Conservation (phyloP, 140 eudicot genomes). For the Oenanthe javanica region DNA sequence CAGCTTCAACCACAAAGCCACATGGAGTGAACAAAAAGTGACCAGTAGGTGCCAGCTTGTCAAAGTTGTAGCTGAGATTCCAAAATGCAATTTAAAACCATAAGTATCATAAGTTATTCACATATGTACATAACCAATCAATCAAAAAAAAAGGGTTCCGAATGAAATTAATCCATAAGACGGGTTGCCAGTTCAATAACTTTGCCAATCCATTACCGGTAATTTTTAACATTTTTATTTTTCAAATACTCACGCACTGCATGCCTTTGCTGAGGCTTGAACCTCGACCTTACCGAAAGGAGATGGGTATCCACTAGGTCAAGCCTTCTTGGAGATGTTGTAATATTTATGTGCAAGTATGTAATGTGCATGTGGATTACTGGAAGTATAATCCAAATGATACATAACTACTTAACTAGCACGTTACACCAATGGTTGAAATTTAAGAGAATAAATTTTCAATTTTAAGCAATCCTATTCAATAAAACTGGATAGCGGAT, state of each 20-base stretch:
- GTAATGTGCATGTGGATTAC: too few relatives aligned
- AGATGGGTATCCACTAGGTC: not conserved
- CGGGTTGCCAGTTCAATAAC: not conserved
- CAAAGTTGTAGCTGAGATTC: conserved; percentile 66
- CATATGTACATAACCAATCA: not conserved
- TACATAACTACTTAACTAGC: too few relatives aligned
- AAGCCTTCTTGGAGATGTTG: not conserved
- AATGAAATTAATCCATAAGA: not conserved
- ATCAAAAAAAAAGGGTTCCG: not conserved
- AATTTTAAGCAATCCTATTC: too few relatives aligned
- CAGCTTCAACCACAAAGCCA: conserved; percentile 56
- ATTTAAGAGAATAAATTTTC: too few relatives aligned
- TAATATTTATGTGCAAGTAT: too few relatives aligned
- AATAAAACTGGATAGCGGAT: too few relatives aligned
- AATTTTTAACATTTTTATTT: not conserved
- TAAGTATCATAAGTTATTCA: conserved; percentile 8
- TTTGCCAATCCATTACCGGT: not conserved
- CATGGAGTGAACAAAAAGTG: conserved; percentile 74
- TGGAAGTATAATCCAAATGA: too few relatives aligned
- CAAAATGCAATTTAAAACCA: conserved; percentile 15
- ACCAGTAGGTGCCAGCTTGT: conserved; percentile 93
- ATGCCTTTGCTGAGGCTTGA: too few relatives aligned
- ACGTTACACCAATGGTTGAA: too few relatives aligned
- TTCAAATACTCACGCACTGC: too few relatives aligned
- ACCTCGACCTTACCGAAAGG: too few relatives aligned